Evolutionary conservation across 1,139 yeast genomes (phyloP).

Genomic region (Diutina pseudorugosa): DNA sequence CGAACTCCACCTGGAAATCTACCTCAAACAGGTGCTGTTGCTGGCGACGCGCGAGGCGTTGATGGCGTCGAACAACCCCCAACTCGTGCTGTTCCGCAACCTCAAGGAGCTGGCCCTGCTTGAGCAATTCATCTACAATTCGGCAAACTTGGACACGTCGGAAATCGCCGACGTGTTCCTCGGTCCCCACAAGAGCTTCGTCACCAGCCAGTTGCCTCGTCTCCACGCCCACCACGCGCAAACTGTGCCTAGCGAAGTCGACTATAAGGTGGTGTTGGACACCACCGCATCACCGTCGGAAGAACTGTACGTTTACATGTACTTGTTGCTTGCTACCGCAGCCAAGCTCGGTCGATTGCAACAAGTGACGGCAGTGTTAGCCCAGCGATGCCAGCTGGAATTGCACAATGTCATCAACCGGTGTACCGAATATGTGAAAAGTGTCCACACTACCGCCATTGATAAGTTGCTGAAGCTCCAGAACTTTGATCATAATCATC

Average conservation of each 20-base stretch:
- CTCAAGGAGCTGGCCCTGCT: slow-evolving; percentile 30
- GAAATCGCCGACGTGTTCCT: slow-evolving; percentile 40
- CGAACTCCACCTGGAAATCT: slow-evolving; percentile 64
- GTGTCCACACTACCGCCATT: slow-evolving; percentile 23
- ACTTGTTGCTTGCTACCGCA: slow-evolving; percentile 44
- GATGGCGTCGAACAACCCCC: not conserved
- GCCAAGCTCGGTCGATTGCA: slow-evolving; percentile 52
- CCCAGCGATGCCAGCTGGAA: slow-evolving; percentile 31
- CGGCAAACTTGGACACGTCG: slow-evolving; percentile 44
- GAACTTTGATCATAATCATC: slow-evolving; percentile 15
- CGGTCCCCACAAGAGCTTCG: slow-evolving; percentile 27
- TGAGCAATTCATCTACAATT: slow-evolving; percentile 43
- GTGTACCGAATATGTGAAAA: slow-evolving; percentile 53
- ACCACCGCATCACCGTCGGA: slow-evolving; percentile 18
- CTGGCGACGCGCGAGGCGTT: not conserved
- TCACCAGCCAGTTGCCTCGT: slow-evolving; percentile 19
- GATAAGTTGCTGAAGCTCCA: slow-evolving; percentile 22
- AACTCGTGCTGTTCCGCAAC: slow-evolving; percentile 1
- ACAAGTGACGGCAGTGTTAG: slow-evolving; percentile 44
- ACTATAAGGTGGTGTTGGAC: slow-evolving; percentile 20
- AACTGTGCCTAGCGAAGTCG: slow-evolving; percentile 13
- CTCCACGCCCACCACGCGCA: slow-evolving; percentile 17
- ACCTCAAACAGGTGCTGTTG: slow-evolving; percentile 11
- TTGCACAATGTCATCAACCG: slow-evolving; percentile 41
- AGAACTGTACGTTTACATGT: slow-evolving; percentile 45